Evolutionary conservation across 768 basidiomycete genomes (phyloP), one percentile per base, ranked within the genome.

Genomic region (Dioszegia aurantiaca): DNA sequence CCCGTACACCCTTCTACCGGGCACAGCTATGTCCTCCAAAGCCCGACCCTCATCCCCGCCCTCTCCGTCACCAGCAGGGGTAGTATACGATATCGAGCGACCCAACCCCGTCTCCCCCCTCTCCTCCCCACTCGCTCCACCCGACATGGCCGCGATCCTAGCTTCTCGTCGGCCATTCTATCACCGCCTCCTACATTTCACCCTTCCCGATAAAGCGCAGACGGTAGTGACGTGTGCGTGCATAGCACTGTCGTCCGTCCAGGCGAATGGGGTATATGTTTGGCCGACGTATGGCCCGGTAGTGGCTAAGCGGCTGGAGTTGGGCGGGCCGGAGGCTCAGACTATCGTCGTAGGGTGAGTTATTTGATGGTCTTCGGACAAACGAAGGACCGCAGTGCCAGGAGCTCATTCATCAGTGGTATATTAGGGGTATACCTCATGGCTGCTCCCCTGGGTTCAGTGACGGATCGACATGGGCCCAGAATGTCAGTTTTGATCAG

Each of bases 271-370:
- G n/a, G 73, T 74, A 4, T 77, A 77, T 60, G 73, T 69, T 31
- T 77, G 75, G 75, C 73, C 73, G 19, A 72, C 72, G 1, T 77
- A 77, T 64, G 75, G 75, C 0, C 73, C 73, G 2, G 71, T 73
- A 1, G 69, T 77, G n/a, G 63, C 62, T 12, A 61, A 59, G 31
- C 47, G 30, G 48, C 39, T 77, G 41, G 70, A 67, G n/a, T 55
- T 77, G 56, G 60, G 57, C 21, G 65, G 62, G 1, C 49, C 70
- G 3, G 58, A 76, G 54, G 63, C 68, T 1, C 72, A 74, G 60
- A 73, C 71, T 1, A 72, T 77, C 27, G 75, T 72, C n/a, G 58
- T 75, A 5, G 69, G 70, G 63, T 72, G 43, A 47, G 70, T 60
- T 31, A 17, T 8, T 5, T 21, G 17, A 31, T 26, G 6, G 31